Conservation (phyloP, 1,284 basidiomycete species). For the Cutaneotrichosporon sp. region DNA sequence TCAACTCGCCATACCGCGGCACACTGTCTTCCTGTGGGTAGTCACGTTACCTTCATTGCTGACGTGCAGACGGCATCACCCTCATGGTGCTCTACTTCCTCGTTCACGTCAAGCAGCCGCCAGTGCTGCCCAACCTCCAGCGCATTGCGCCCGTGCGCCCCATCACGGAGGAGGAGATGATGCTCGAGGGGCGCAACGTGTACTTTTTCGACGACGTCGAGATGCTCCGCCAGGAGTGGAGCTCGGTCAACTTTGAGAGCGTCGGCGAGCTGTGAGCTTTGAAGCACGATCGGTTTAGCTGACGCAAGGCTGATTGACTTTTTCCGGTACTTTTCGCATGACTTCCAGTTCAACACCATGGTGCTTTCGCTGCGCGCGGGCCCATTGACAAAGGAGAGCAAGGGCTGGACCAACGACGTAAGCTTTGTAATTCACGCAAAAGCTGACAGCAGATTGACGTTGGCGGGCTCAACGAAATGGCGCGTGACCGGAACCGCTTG, state of each 20-base stretch:
- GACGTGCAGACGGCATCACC: constrained; percentile 71
- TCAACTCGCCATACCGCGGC: constrained; percentile 95
- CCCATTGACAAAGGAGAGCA: constrained; percentile 78
- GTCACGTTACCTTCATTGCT: neutral
- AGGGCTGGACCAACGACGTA: constrained; percentile 91
- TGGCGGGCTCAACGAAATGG: constrained; percentile 57
- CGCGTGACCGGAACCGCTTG: constrained; percentile 80
- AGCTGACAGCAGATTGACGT: constrained; percentile 51
- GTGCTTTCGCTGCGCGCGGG: constrained; percentile 89
- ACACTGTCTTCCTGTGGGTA: constrained; percentile 76
- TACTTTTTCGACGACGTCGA: constrained; percentile 99
- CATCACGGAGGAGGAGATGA: constrained; percentile 80
- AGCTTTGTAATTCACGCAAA: constrained; percentile 49
- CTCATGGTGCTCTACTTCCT: constrained; percentile 96
- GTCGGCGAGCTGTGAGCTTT: constrained; percentile 81
- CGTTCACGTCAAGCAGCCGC: constrained; percentile 91
- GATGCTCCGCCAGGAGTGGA: constrained; percentile 78
- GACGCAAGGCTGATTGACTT: constrained; percentile 80
- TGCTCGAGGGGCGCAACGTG: constrained; percentile 75
- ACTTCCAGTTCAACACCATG: constrained; percentile 85
- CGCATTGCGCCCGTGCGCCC: constrained; percentile 79
- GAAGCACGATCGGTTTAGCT: neutral
- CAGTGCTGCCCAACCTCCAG: constrained; percentile 85
- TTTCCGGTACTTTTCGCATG: constrained; percentile 91
- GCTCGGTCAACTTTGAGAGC: constrained; percentile 83